phyloP scores from a whole-genome alignment of 305 asterid species.

The Ajuga reptans region DNA sequence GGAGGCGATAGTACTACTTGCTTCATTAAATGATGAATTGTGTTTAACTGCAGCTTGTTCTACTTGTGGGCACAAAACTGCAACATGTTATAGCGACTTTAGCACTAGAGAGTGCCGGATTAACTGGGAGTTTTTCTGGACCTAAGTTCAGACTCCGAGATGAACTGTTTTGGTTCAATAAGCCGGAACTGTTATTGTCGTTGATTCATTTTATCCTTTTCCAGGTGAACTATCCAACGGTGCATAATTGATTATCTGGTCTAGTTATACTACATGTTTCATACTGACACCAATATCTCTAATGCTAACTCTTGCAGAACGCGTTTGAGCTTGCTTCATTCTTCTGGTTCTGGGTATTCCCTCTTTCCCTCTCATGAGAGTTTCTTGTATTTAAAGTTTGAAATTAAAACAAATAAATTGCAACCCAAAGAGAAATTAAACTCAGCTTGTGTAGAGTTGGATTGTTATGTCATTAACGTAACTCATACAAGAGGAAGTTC shows the following conservation, averaged over 20 bases:
- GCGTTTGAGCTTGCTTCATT: constrained; percentile 98
- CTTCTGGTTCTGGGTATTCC: constrained; percentile 98
- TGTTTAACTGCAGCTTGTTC: constrained; percentile 63
- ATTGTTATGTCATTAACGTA: background rate
- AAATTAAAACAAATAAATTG: background rate
- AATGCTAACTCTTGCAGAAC: constrained; percentile 53
- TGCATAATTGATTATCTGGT: background rate
- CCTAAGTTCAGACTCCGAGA: constrained; percentile 70
- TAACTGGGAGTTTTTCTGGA: constrained; percentile 45
- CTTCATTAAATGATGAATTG: constrained; percentile 4
- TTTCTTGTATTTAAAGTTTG: background rate
- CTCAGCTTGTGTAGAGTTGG: background rate
- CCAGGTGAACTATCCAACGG: constrained; percentile 37
- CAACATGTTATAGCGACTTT: constrained; percentile 93
- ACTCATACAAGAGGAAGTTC: background rate
- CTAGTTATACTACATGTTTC: background rate
- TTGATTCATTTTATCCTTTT: constrained; percentile 85
- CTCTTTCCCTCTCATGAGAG: constrained; percentile 15
- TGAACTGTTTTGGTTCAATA: constrained; percentile 91
- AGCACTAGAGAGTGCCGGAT: constrained; percentile 94
- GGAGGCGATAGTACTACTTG: background rate
- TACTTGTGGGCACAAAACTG: constrained; percentile 81
- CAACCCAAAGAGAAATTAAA: too few species aligned
- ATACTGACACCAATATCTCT: constrained; percentile 11
- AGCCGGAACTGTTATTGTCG: constrained; percentile 61